Evolutionary conservation across 2,329 filamentous ascomycete species (phyloP).

Genomic region (Cercospora zeina): DNA sequence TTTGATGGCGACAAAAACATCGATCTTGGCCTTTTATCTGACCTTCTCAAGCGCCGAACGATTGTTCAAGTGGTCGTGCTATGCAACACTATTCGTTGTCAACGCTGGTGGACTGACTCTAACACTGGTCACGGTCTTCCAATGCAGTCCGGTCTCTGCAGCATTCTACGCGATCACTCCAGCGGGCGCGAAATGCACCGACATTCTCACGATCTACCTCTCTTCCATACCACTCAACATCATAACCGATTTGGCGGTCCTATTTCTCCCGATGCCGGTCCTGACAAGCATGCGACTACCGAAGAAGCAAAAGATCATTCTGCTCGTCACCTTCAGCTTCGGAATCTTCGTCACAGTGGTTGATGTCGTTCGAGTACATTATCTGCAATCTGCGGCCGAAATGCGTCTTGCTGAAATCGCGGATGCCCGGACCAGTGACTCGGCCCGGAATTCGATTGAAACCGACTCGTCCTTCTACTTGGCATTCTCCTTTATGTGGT

Average conservation of each 20-base stretch:
- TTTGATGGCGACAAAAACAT: constrained; percentile 87
- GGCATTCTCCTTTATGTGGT: constrained; percentile 83
- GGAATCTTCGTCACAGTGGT: constrained; percentile 86
- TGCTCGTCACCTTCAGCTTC: constrained; percentile 81
- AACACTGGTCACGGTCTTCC: constrained; percentile 83
- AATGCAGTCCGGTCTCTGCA: constrained; percentile 73
- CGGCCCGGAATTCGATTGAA: constrained; percentile 42
- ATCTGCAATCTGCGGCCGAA: constrained; percentile 71
- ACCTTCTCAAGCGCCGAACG: constrained; percentile 76
- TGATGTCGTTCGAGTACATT: constrained; percentile 86
- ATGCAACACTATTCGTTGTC: constrained; percentile 72
- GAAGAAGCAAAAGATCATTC: constrained; percentile 79
- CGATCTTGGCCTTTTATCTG: constrained; percentile 88
- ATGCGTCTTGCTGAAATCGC: constrained; percentile 48
- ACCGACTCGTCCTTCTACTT: constrained; percentile 68
- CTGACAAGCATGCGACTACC: constrained; percentile 83
- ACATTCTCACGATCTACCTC: constrained; percentile 65
- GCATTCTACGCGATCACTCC: constrained; percentile 60
- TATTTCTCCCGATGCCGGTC: constrained; percentile 85
- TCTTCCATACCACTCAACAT: constrained; percentile 87
- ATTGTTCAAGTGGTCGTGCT: constrained; percentile 78
- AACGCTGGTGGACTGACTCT: constrained; percentile 76
- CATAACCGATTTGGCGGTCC: constrained; percentile 82
- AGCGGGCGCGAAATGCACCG: constrained; percentile 54
- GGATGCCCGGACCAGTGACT: constrained; percentile 2